Evolutionary conservation across 345 rosid genomes (phyloP).

Genomic region (Turritis glabra): DNA sequence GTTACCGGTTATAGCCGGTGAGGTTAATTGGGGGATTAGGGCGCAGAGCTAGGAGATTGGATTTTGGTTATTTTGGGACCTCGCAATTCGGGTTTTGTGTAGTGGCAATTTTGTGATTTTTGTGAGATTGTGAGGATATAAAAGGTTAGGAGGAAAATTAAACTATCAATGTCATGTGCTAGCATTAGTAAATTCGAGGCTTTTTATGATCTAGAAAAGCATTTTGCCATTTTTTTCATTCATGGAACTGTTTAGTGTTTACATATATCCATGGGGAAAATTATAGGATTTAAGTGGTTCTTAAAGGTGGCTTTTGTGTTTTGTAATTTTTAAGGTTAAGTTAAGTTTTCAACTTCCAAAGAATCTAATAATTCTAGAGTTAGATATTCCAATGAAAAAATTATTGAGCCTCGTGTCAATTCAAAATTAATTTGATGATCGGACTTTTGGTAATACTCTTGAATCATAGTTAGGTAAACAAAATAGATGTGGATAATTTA

Average conservation of each 20-base stretch:
- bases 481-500: not conserved
- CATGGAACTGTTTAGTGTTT: not conserved
- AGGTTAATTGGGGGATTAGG: conserved; percentile 22
- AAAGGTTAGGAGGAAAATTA: not conserved
- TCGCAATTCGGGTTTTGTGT: conserved; percentile 23
- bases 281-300: not conserved
- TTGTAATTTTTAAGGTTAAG: not conserved
- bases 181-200: conserved; percentile 24
- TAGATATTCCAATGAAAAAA: not conserved
- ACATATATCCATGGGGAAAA: too few relatives aligned
- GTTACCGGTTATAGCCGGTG: conserved; percentile 58
- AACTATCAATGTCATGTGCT: conserved; percentile 20
- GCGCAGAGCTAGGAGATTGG: conserved; percentile 24
- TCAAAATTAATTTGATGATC: not conserved
- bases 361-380: not conserved
- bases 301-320: not conserved
- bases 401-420: not conserved
- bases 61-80: conserved; percentile 20
- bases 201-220: conserved; percentile 1
- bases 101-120: conserved; percentile 27
- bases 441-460: not conserved
- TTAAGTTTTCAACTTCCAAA: not conserved
- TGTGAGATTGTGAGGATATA: conserved; percentile 6
- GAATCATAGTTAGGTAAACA: not conserved
- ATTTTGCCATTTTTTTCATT: not conserved